phyloP scores from a whole-genome alignment of 108 stramenopile species.

The Nitzschia putrida region DNA sequence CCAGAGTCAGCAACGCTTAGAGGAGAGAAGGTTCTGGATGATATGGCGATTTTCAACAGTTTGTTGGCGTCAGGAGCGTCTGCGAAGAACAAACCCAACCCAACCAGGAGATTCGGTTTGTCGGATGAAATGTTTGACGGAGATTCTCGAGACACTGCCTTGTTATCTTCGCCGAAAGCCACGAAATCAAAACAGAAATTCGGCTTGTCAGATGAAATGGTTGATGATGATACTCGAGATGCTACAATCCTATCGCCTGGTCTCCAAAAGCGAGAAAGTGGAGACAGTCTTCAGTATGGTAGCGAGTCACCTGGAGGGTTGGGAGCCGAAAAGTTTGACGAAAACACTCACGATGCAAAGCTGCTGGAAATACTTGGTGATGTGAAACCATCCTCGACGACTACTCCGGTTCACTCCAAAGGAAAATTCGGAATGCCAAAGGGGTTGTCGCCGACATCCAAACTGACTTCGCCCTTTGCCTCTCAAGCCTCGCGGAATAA shows the following conservation, averaged over 20 bases:
- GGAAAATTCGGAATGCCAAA: no score
- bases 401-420: no score
- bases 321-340: conserved; percentile 17
- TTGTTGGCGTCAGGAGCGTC: not conserved
- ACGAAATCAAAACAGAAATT: not conserved
- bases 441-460: conserved; percentile 6
- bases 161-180: not conserved
- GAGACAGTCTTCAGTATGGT: not conserved
- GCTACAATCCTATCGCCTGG: not conserved
- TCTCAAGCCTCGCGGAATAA: not conserved
- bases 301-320: not conserved
- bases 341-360: conserved; percentile 3
- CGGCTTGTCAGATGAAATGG: not conserved
- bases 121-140: not conserved
- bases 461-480: conserved; percentile 3
- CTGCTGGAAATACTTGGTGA: not conserved
- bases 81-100: not conserved
- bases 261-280: not conserved
- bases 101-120: not conserved
- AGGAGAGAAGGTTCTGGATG: conserved; percentile 20
- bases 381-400: not conserved
- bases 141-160: no score
- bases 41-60: conserved; percentile 19
- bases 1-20: not conserved
- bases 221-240: conserved; percentile 7